phyloP scores from a whole-genome alignment of 306 rosid genomes.

The Glycine latifolia region DNA sequence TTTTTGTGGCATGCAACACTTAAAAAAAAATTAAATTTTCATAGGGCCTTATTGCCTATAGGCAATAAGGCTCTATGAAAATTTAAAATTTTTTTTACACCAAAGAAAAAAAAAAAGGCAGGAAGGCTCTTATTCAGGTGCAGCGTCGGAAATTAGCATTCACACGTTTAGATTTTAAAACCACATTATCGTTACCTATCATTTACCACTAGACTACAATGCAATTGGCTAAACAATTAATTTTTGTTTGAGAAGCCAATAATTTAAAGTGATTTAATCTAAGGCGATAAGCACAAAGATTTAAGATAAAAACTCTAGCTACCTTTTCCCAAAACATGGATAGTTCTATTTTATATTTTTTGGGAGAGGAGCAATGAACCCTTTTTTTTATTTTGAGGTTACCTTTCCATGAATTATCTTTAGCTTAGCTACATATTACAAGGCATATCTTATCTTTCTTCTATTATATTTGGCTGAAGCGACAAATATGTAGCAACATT shows the following conservation, averaged over 20 bases:
- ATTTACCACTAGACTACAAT: background rate
- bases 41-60: too few relatives aligned
- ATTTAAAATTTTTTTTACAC: too few relatives aligned
- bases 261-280: background rate
- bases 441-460: background rate
- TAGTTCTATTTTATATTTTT: background rate
- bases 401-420: background rate
- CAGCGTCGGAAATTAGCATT: background rate
- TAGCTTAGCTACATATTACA: background rate
- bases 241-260: background rate
- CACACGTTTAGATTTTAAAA: background rate
- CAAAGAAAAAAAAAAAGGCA: background rate
- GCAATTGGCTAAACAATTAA: background rate
- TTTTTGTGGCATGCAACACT: too few relatives aligned
- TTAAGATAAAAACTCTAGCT: background rate
- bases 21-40: too few relatives aligned
- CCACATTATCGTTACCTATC: background rate
- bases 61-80: too few relatives aligned
- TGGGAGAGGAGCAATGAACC: background rate
- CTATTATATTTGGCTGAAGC: background rate
- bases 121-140: background rate
- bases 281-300: slow-evolving; percentile 4
- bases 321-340: background rate
- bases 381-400: background rate
- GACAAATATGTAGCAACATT: slow-evolving; percentile 10